Conservation (phyloP, 495 filamentous ascomycete genomes). For the Hypomontagnella submonticulosa region DNA sequence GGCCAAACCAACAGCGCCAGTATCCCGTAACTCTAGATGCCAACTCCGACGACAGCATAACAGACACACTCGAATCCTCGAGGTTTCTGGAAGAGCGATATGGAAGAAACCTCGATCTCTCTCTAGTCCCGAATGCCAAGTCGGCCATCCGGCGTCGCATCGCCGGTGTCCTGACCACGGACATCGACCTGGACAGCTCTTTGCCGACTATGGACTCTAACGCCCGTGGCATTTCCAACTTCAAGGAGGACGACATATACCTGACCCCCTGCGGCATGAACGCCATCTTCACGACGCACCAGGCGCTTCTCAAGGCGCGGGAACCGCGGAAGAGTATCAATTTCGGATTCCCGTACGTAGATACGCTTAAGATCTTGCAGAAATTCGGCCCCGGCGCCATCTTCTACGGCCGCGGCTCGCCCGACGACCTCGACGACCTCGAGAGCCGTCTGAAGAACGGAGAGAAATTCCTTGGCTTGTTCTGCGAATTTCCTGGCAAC, state of each 20-base stretch:
- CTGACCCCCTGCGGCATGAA: constrained; percentile 93
- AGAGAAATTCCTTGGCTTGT: constrained; percentile 84
- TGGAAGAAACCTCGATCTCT: constrained; percentile 85
- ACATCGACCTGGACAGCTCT: constrained; percentile 68
- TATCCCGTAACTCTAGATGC: constrained; percentile 28
- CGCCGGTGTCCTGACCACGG: constrained; percentile 81
- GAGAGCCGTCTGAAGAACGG: constrained; percentile 76
- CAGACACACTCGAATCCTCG: constrained; percentile 69
- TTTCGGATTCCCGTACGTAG: constrained; percentile 92
- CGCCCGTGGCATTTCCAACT: constrained; percentile 69
- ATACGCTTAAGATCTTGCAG: constrained; percentile 92
- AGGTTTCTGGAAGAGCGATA: constrained; percentile 95
- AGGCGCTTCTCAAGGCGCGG: constrained; percentile 69
- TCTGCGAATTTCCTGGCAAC: constrained; percentile 95
- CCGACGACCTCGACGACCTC: constrained; percentile 86
- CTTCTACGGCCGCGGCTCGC: constrained; percentile 88
- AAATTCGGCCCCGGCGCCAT: constrained; percentile 93
- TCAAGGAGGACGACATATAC: constrained; percentile 89
- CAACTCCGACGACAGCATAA: constrained; percentile 39
- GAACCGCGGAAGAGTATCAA: constrained; percentile 74
- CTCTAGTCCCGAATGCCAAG: constrained; percentile 82
- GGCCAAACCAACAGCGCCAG: constrained; percentile 20
- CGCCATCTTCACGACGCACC: constrained; percentile 90
- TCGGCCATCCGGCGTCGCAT: constrained; percentile 87
- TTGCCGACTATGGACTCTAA: constrained; percentile 54